These are phyloP conservation scores for Podochytrium sp. DNA, from an alignment of 192 early-diverging fungal species.

Conservation along the genomic window DNA sequence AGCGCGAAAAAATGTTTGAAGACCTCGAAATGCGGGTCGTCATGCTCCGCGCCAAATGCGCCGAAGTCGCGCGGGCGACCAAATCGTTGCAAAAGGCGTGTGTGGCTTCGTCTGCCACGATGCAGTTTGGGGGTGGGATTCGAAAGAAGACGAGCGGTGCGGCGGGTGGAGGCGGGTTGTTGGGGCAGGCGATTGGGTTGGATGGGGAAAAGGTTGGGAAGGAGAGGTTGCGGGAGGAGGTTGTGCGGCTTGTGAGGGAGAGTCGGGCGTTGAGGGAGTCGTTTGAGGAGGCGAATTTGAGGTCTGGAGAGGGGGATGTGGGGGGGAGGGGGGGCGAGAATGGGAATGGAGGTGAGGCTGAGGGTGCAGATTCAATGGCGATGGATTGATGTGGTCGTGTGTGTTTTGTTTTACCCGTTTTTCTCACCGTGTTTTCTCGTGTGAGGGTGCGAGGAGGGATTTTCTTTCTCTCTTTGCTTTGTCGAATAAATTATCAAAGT, in stretches of 20 bases:
- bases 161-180: neutral
- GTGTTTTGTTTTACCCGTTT: too few species aligned
- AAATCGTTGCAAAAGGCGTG: neutral
- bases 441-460: too few species aligned
- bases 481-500: too few species aligned
- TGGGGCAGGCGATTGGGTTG: neutral
- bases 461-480: too few species aligned
- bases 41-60: neutral
- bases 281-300: too few species aligned
- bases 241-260: neutral
- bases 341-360: too few species aligned
- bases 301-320: too few species aligned
- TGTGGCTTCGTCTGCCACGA: neutral
- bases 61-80: neutral
- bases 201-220: neutral
- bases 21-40: neutral
- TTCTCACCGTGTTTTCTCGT: too few species aligned
- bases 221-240: slow-evolving; percentile 2
- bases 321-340: too few species aligned
- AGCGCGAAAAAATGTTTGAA: slow-evolving; percentile 21
- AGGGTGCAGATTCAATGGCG: too few species aligned
- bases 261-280: slow-evolving; percentile 6
- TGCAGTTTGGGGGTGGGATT: neutral
- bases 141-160: neutral
- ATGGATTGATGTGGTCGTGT: too few species aligned